Percentiles rank a stretch among this genome's conserved stretches.
Evolutionary conservation across 805 yeast species (phyloP).

Genomic region (Ogataea corticis): DNA sequence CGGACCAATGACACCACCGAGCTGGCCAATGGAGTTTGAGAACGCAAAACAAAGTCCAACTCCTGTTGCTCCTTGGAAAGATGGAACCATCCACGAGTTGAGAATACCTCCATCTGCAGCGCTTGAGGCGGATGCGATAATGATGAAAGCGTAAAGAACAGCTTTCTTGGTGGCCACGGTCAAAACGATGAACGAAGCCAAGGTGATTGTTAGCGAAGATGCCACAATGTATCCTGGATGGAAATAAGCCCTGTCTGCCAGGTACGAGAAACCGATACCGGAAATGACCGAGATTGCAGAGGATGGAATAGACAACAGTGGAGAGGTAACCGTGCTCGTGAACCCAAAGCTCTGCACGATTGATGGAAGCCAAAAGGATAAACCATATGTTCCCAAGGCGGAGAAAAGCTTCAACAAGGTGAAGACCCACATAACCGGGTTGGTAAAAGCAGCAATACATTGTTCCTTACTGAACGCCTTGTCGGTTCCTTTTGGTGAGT

Average conservation of each 20-base stretch:
- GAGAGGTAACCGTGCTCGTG: constrained; percentile 25
- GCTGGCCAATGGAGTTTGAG: constrained; percentile 7
- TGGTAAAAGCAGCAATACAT: not conserved
- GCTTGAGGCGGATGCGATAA: constrained; percentile 32
- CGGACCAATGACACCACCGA: constrained; percentile 10
- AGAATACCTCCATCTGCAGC: constrained; percentile 10
- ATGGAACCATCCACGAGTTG: constrained; percentile 10
- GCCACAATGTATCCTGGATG: constrained; percentile 6
- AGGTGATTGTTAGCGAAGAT: not conserved
- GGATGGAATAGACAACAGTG: constrained; percentile 25
- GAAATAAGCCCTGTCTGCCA: constrained; percentile 7
- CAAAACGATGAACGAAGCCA: constrained; percentile 10
- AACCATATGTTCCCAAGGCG: constrained; percentile 6
- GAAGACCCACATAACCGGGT: constrained; percentile 7
- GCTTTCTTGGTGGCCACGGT: constrained; percentile 10
- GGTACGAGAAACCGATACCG: constrained; percentile 3
- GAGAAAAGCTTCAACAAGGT: constrained; percentile 2
- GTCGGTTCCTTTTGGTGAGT: constrained; percentile 7
- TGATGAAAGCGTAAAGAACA: constrained; percentile 15
- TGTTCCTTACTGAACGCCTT: constrained; percentile 5
- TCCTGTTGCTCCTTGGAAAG: constrained; percentile 6
- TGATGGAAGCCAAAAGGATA: constrained; percentile 21
- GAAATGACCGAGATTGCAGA: constrained; percentile 8
- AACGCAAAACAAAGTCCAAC: constrained; percentile 6
- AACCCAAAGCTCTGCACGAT: constrained; percentile 25